Percentiles rank a stretch among this genome's conserved stretches.
These are phyloP conservation scores for Hypomontagnella monticulosa DNA, from an alignment of 495 filamentous ascomycete genomes.

Conservation along the genomic window DNA sequence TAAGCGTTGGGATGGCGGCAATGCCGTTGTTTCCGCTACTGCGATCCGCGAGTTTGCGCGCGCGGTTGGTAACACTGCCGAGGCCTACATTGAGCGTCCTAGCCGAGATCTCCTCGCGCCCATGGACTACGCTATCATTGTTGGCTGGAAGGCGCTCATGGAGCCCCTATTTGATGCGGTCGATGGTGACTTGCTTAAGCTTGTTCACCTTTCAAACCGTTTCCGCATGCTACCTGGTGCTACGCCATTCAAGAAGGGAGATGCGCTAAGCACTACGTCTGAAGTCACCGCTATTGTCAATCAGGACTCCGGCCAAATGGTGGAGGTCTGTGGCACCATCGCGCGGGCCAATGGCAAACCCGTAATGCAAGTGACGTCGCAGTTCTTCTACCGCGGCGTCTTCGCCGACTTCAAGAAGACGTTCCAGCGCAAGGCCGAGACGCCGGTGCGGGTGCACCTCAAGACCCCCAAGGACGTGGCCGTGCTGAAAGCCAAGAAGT, in stretches of 20 bases:
- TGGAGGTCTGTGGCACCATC: slow-evolving; percentile 88
- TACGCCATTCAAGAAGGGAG: slow-evolving; percentile 81
- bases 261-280: slow-evolving; percentile 81
- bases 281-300: slow-evolving; percentile 91
- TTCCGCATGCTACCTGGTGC: slow-evolving; percentile 91
- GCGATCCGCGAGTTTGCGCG: slow-evolving; percentile 90
- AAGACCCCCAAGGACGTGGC: slow-evolving; percentile 81
- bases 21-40: slow-evolving; percentile 75
- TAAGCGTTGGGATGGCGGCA: slow-evolving; percentile 79
- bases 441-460: slow-evolving; percentile 81
- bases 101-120: slow-evolving; percentile 86
- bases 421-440: slow-evolving; percentile 87
- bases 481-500: slow-evolving; percentile 85
- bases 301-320: slow-evolving; percentile 90
- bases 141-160: slow-evolving; percentile 91
- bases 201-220: slow-evolving; percentile 87
- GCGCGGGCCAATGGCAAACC: slow-evolving; percentile 70
- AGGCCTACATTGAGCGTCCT: slow-evolving; percentile 86
- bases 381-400: slow-evolving; percentile 86
- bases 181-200: slow-evolving; percentile 83
- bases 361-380: slow-evolving; percentile 89
- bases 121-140: slow-evolving; percentile 93
- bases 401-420: slow-evolving; percentile 87
- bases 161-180: slow-evolving; percentile 90
- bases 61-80: slow-evolving; percentile 87